Conservation (phyloP, 768 basidiomycete species). For the Mycena vulgaris region DNA sequence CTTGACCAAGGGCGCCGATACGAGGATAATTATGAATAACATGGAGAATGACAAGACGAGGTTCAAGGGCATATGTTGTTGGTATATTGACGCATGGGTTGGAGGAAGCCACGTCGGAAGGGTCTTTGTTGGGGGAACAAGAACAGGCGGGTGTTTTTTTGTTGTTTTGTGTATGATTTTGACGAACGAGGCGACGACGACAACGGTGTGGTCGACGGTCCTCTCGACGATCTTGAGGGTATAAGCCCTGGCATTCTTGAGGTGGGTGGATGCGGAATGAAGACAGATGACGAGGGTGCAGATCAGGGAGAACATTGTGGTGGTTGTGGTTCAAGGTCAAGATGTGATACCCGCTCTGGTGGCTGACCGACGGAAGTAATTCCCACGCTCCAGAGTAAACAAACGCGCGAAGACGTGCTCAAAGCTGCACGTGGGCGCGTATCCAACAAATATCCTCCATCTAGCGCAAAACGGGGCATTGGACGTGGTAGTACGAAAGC, state of each 20-base stretch:
- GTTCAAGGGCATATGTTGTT: too few species aligned
- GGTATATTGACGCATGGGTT: too few species aligned
- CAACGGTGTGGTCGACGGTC: background rate
- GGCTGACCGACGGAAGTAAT: background rate
- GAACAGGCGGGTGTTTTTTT: background rate
- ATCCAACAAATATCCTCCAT: too few species aligned
- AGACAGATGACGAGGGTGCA: background rate
- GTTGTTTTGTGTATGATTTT: background rate
- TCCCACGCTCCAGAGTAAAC: background rate
- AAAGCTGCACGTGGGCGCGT: background rate
- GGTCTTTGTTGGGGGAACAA: background rate
- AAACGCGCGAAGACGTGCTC: background rate
- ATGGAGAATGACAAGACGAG: too few species aligned
- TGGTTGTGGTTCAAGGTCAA: background rate
- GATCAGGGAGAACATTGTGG: background rate
- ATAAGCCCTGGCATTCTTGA: background rate
- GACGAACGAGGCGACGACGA: background rate
- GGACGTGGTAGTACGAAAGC: slow-evolving; percentile 1
- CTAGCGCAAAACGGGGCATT: background rate
- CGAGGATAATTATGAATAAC: too few species aligned
- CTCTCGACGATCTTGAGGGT: background rate
- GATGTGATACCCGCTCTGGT: background rate
- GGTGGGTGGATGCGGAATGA: background rate
- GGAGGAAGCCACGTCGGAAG: too few species aligned
- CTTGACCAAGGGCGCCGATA: too few species aligned